A percentile compares a stretch with the other conserved stretches of the same genome.
phyloP scores from a whole-genome alignment of 2,329 filamentous ascomycete species.

The Rutstroemia sp. region DNA sequence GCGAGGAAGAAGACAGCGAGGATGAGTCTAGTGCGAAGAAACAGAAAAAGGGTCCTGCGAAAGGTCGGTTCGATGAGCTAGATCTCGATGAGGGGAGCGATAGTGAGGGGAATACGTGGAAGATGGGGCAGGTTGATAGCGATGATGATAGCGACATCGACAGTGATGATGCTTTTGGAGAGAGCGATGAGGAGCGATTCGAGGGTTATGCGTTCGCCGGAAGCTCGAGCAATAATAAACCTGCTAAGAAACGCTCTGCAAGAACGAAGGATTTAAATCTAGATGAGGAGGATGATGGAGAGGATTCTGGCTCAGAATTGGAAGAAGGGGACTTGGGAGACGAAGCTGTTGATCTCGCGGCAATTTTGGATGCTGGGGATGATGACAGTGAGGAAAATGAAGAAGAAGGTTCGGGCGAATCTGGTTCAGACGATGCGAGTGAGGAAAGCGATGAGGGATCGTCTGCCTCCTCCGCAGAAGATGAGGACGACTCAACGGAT shows the following conservation, averaged over 20 bases:
- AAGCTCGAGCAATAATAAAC: constrained; percentile 38
- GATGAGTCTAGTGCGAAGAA: constrained; percentile 33
- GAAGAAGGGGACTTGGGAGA: constrained; percentile 62
- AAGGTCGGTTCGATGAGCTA: constrained; percentile 32
- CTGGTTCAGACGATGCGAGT: constrained; percentile 38
- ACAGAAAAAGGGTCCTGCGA: constrained; percentile 21
- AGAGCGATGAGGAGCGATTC: constrained; percentile 64
- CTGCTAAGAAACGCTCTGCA: constrained; percentile 41
- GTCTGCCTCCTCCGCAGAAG: constrained; percentile 39
- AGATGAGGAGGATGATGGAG: constrained; percentile 38
- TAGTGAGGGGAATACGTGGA: constrained; percentile 63
- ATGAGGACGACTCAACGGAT: constrained; percentile 36
- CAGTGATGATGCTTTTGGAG: constrained; percentile 64
- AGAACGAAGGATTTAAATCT: constrained; percentile 40
- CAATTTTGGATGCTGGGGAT: constrained; percentile 37
- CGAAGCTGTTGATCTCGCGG: constrained; percentile 29
- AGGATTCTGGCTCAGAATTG: constrained; percentile 37
- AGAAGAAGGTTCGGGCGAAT: constrained; percentile 28
- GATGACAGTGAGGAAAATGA: constrained; percentile 59
- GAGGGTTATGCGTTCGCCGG: constrained; percentile 60
- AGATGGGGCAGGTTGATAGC: constrained; percentile 54
- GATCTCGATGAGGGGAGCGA: constrained; percentile 56
- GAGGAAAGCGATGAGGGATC: constrained; percentile 49
- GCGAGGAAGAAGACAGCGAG: constrained; percentile 37
- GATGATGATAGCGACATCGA: constrained; percentile 64